These are phyloP conservation scores for Phytophthora melonis DNA, from an alignment of 352 stramenopile genomes.

Conservation along the genomic window DNA sequence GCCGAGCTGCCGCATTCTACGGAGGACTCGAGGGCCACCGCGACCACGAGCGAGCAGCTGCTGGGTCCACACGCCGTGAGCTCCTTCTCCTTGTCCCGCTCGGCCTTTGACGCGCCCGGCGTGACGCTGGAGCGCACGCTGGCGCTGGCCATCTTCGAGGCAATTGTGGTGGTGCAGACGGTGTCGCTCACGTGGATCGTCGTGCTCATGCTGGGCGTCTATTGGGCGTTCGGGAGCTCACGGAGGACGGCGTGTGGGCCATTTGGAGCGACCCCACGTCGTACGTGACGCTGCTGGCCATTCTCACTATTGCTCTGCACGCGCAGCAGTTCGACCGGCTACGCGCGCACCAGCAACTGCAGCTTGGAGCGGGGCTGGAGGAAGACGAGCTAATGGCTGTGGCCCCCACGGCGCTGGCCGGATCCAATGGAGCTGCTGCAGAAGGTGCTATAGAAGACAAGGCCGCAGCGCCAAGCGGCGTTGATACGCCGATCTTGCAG, in stretches of 20 bases:
- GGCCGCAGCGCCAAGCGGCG: slow-evolving; percentile 14
- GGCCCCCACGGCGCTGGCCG: slow-evolving; percentile 22
- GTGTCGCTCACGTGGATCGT: slow-evolving; percentile 61
- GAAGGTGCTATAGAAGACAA: slow-evolving; percentile 7
- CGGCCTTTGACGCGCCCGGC: slow-evolving; percentile 43
- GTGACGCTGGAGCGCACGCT: slow-evolving; percentile 63
- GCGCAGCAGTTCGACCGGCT: slow-evolving; percentile 73
- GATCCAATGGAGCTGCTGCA: background rate
- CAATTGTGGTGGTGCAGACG: slow-evolving; percentile 69
- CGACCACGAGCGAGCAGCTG: slow-evolving; percentile 25
- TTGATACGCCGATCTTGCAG: slow-evolving; percentile 48
- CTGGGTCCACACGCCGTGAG: slow-evolving; percentile 33
- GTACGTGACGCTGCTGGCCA: slow-evolving; percentile 39
- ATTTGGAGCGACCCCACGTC: slow-evolving; percentile 44
- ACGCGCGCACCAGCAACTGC: slow-evolving; percentile 67
- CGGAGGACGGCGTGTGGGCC: slow-evolving; percentile 38
- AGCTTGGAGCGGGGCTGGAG: slow-evolving; percentile 68
- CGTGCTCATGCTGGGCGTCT: slow-evolving; percentile 51
- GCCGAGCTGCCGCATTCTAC: background rate
- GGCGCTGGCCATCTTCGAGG: slow-evolving; percentile 68
- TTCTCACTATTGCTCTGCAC: slow-evolving; percentile 63
- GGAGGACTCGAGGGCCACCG: background rate
- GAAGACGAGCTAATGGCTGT: slow-evolving; percentile 49
- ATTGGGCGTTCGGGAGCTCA: slow-evolving; percentile 61
- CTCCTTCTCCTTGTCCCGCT: slow-evolving; percentile 69